These are phyloP conservation scores for Trichoderma lentiforme DNA, from an alignment of 2,329 filamentous ascomycete species.

Conservation along the genomic window DNA sequence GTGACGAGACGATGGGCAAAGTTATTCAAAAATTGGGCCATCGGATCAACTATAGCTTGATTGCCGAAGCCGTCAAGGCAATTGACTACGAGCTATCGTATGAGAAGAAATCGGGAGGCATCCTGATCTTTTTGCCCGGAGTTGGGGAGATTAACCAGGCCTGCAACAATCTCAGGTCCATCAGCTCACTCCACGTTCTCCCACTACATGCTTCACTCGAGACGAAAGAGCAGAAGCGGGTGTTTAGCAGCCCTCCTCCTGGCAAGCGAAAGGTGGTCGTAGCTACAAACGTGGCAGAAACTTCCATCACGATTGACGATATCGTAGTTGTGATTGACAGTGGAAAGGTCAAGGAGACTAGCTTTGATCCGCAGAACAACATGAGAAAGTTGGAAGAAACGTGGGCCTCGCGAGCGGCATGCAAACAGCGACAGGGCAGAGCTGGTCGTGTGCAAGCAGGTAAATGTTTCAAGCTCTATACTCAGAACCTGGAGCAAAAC, in stretches of 20 bases:
- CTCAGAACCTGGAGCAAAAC: conserved; percentile 75
- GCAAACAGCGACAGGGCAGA: conserved; percentile 89
- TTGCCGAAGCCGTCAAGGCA: conserved; percentile 72
- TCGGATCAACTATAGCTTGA: conserved; percentile 87
- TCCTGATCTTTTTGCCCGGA: conserved; percentile 93
- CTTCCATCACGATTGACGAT: conserved; percentile 97
- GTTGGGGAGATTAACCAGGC: conserved; percentile 87
- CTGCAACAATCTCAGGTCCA: conserved; percentile 62
- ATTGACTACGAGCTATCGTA: conserved; percentile 73
- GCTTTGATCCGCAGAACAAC: conserved; percentile 85
- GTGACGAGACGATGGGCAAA: conserved; percentile 61
- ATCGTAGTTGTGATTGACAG: conserved; percentile 95
- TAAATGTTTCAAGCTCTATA: conserved; percentile 93
- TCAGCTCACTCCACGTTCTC: conserved; percentile 67
- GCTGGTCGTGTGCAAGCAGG: conserved; percentile 90
- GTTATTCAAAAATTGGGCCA: conserved; percentile 70
- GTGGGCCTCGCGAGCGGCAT: conserved; percentile 90
- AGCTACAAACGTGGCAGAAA: conserved; percentile 95
- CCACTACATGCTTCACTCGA: conserved; percentile 90
- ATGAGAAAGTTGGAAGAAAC: conserved; percentile 93
- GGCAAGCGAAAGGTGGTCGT: conserved; percentile 91
- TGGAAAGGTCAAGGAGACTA: conserved; percentile 93
- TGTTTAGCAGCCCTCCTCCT: conserved; percentile 72
- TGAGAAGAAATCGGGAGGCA: conserved; percentile 68
- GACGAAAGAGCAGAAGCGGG: conserved; percentile 80